Evolutionary conservation across 2,329 filamentous ascomycete species (phyloP).

Genomic region (Diaporthe amygdali): DNA sequence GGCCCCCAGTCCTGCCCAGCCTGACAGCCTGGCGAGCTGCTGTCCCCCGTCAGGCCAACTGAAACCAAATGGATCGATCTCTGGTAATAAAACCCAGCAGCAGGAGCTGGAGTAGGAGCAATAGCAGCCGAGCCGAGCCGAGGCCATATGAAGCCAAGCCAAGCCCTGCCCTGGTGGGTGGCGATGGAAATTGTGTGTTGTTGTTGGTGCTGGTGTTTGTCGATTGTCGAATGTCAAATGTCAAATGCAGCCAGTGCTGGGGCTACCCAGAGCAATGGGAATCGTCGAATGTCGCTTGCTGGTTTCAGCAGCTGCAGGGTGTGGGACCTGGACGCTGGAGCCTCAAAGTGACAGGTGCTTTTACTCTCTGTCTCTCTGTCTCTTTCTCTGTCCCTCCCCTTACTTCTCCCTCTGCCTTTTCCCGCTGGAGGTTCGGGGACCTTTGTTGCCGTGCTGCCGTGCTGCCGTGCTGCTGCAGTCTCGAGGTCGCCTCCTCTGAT

Average conservation of each 20-base stretch:
- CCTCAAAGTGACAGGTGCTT: constrained; percentile 10
- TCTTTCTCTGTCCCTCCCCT: too few relatives aligned
- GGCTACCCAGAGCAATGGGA: constrained; percentile 13
- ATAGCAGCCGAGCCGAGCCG: background rate
- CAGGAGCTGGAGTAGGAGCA: background rate
- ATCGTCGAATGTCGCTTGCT: constrained; percentile 18
- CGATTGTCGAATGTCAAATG: background rate
- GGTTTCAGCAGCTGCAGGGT: constrained; percentile 19
- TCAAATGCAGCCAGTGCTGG: background rate
- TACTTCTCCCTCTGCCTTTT: background rate
- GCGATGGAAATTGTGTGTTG: background rate
- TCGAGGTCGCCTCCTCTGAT: too few relatives aligned
- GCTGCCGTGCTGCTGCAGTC: background rate
- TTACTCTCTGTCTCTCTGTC: background rate
- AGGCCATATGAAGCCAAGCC: background rate
- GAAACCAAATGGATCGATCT: background rate
- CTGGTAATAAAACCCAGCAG: too few relatives aligned
- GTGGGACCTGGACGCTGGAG: background rate
- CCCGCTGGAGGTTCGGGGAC: background rate
- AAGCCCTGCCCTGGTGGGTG: background rate
- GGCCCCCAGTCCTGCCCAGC: background rate
- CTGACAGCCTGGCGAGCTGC: background rate
- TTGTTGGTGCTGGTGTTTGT: background rate
- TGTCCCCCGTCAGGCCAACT: constrained; percentile 1
- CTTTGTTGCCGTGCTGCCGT: background rate